Conservation (phyloP, 345 rosid genomes). For the Euclidium syriacum region DNA sequence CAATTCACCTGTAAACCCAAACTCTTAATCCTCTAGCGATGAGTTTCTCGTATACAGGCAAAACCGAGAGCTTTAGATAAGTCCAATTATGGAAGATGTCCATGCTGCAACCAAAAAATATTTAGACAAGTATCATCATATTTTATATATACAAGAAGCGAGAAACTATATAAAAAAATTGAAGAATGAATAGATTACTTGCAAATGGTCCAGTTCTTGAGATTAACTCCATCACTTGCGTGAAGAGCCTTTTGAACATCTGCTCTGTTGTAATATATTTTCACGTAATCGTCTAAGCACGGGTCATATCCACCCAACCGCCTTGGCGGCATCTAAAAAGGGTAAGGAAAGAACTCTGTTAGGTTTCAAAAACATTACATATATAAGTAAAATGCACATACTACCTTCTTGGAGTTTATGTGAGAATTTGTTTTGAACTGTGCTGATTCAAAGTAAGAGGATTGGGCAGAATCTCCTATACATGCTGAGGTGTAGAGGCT, state of each 20-base stretch:
- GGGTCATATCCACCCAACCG: slow-evolving; percentile 90
- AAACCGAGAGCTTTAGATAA: slow-evolving; percentile 51
- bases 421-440: slow-evolving; percentile 11
- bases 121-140: slow-evolving; percentile 8
- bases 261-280: slow-evolving; percentile 68
- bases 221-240: slow-evolving; percentile 55
- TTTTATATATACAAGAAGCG: not conserved
- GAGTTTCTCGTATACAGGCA: slow-evolving; percentile 80
- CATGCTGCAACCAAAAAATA: slow-evolving; percentile 34
- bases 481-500: slow-evolving; percentile 86
- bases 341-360: too few relatives aligned
- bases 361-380: too few relatives aligned
- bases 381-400: too few relatives aligned
- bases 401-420: slow-evolving; percentile 17
- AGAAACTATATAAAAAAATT: not conserved
- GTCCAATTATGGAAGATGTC: slow-evolving; percentile 52
- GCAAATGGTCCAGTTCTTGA: slow-evolving; percentile 91
- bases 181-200: slow-evolving; percentile 43
- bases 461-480: slow-evolving; percentile 39
- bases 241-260: slow-evolving; percentile 91
- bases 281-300: slow-evolving; percentile 75
- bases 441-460: slow-evolving; percentile 17
- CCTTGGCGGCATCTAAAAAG: slow-evolving; percentile 62
- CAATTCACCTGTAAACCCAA: slow-evolving; percentile 85
- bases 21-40: slow-evolving; percentile 65